These are phyloP conservation scores for Penicillium ochrochloron DNA, from an alignment of 495 filamentous ascomycete species.

Conservation along the genomic window DNA sequence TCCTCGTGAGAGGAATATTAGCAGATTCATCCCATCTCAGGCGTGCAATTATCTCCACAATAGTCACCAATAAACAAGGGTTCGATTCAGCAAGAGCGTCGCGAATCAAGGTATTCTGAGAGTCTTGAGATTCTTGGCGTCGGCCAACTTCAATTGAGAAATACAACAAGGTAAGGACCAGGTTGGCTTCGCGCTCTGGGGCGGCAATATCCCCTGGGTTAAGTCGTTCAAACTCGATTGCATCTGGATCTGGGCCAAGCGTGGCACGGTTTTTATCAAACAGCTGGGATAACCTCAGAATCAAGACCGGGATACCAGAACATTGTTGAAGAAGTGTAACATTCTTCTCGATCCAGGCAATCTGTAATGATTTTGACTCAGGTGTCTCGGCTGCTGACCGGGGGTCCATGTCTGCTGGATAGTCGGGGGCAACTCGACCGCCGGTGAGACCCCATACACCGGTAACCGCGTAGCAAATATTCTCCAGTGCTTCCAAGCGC, in stretches of 20 bases:
- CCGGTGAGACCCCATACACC: conserved; percentile 80
- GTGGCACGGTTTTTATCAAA: conserved; percentile 56
- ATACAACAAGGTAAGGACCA: conserved; percentile 69
- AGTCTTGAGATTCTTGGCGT: conserved; percentile 40
- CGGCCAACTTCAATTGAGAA: conserved; percentile 71
- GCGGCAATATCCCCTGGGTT: conserved; percentile 42
- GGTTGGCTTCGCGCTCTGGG: conserved; percentile 52
- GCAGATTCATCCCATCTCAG: conserved; percentile 86
- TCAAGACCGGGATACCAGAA: conserved; percentile 62
- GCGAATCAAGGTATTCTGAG: conserved; percentile 36
- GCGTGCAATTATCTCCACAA: conserved; percentile 75
- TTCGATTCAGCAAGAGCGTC: conserved; percentile 54
- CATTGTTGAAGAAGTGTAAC: conserved; percentile 62
- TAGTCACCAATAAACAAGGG: conserved; percentile 70
- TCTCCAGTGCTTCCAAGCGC: conserved; percentile 69
- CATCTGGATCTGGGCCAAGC: conserved; percentile 36
- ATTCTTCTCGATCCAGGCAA: conserved; percentile 70
- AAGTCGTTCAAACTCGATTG: conserved; percentile 35
- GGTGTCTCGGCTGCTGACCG: conserved; percentile 43
- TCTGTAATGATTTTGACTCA: conserved; percentile 61
- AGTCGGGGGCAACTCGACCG: conserved; percentile 44
- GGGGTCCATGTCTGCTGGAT: conserved; percentile 28
- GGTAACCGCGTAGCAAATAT: conserved; percentile 75
- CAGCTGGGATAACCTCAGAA: conserved; percentile 60
- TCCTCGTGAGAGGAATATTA: conserved; percentile 65